Conservation (phyloP, 2,329 filamentous ascomycete genomes). For the Pezicula rhizophila region DNA sequence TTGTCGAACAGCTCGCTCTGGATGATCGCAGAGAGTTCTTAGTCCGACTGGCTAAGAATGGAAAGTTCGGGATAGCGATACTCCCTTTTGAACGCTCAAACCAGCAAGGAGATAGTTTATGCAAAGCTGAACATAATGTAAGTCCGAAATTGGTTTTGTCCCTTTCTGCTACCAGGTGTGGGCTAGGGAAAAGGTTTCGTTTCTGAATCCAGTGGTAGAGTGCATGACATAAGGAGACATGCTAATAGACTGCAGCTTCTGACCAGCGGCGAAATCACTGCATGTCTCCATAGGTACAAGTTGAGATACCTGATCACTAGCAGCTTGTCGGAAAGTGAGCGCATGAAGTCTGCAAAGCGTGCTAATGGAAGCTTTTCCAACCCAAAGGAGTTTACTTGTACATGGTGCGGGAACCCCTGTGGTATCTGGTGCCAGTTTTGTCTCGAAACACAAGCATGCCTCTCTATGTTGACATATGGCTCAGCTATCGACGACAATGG, state of each 20-base stretch:
- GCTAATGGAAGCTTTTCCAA: slow-evolving; percentile 2
- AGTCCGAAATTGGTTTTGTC: not conserved
- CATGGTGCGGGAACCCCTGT: slow-evolving; percentile 14
- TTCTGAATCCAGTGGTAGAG: not conserved
- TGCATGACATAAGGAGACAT: slow-evolving; percentile 1
- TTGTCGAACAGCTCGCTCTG: slow-evolving; percentile 11
- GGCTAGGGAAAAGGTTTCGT: not conserved
- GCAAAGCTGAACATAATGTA: not conserved
- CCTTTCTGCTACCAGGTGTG: not conserved
- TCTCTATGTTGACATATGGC: slow-evolving; percentile 16
- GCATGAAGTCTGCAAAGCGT: slow-evolving; percentile 3
- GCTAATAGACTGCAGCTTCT: slow-evolving; percentile 11
- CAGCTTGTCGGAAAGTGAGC: slow-evolving; percentile 18
- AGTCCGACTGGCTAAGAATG: not conserved
- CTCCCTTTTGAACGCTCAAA: not conserved
- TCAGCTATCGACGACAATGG: slow-evolving; percentile 18
- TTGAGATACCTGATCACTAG: slow-evolving; percentile 21
- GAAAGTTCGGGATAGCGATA: not conserved
- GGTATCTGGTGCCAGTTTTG: slow-evolving; percentile 14
- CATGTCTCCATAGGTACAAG: slow-evolving; percentile 22
- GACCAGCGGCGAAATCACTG: slow-evolving; percentile 16
- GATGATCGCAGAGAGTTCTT: slow-evolving; percentile 1
- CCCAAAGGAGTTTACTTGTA: slow-evolving; percentile 8
- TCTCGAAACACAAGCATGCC: slow-evolving; percentile 14
- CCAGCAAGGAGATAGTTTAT: not conserved